Evolutionary conservation across 148 eudicot species (phyloP).

Genomic region (Silene uniflora): DNA sequence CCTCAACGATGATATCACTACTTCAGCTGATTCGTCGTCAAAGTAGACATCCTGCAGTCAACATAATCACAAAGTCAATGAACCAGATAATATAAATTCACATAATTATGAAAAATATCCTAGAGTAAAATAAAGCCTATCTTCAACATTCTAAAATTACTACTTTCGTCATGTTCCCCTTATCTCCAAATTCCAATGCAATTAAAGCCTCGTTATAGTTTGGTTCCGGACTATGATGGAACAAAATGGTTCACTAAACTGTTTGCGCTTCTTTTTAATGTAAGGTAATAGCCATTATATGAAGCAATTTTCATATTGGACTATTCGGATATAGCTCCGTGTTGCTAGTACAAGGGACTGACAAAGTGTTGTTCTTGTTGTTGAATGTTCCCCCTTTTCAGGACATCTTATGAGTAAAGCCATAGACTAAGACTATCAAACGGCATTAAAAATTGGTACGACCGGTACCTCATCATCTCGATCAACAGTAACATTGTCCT

Average conservation of each 20-base stretch:
- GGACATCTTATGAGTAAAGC: neutral
- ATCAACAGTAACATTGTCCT: constrained; percentile 68
- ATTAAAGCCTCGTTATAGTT: no score
- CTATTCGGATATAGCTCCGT: no score
- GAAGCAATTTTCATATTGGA: no score
- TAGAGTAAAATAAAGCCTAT: neutral
- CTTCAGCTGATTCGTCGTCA: constrained; percentile 96
- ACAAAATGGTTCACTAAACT: no score
- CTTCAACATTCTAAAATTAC: neutral
- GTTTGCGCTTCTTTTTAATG: no score
- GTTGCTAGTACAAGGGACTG: no score
- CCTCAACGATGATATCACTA: constrained; percentile 87
- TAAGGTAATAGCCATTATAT: no score
- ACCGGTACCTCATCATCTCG: constrained; percentile 78
- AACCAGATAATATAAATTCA: neutral
- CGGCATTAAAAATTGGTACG: neutral
- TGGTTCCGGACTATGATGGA: no score
- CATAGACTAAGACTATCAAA: neutral
- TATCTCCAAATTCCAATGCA: no score
- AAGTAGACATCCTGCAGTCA: constrained; percentile 79
- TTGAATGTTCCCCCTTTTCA: neutral
- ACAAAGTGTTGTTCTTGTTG: no score
- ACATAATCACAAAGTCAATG: constrained; percentile 17
- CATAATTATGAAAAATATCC: neutral
- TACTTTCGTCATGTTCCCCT: neutral